Percentiles rank a stretch among this genome's conserved stretches.
Evolutionary conservation across 2,329 filamentous ascomycete species (phyloP).

Genomic region (Pyrenophora seminiperda): DNA sequence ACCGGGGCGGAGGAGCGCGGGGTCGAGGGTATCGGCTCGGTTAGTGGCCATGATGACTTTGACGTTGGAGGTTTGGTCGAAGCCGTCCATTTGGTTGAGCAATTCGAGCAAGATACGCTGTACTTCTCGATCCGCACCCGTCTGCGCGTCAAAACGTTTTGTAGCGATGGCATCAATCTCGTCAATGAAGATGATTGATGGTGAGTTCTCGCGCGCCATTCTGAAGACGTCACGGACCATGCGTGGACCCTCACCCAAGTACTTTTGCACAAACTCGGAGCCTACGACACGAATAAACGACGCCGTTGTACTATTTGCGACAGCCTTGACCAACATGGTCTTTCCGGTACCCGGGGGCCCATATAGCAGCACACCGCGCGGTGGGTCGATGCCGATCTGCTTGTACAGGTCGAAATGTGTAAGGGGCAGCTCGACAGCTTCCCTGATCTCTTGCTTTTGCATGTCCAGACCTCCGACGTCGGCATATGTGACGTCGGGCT

Average conservation of each 20-base stretch:
- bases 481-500: slow-evolving; percentile 96
- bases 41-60: slow-evolving; percentile 99
- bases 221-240: slow-evolving; percentile 99
- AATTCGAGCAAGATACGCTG: slow-evolving; percentile 97
- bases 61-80: slow-evolving; percentile 98
- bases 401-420: slow-evolving; percentile 99
- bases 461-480: slow-evolving; percentile 98
- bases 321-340: slow-evolving; percentile 97
- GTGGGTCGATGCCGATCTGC: slow-evolving; percentile 98
- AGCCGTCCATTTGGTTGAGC: slow-evolving; percentile 99
- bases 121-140: slow-evolving; percentile 95
- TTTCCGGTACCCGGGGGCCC: slow-evolving; percentile 95
- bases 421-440: slow-evolving; percentile 94
- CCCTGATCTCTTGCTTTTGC: slow-evolving; percentile 99
- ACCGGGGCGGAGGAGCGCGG: slow-evolving; percentile 89
- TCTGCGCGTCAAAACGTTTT: slow-evolving; percentile 91
- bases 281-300: slow-evolving; percentile 98
- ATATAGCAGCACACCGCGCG: slow-evolving; percentile 93
- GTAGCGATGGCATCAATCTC: slow-evolving; percentile 8
- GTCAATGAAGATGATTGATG: slow-evolving; percentile 84
- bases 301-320: slow-evolving; percentile 96
- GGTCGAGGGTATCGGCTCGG: slow-evolving; percentile 94
- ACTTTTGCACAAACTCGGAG: slow-evolving; percentile 98
- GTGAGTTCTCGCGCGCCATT: slow-evolving; percentile 98
- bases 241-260: slow-evolving; percentile 93